phyloP scores from a whole-genome alignment of 305 asterid species.

The Plantago coronopus region DNA sequence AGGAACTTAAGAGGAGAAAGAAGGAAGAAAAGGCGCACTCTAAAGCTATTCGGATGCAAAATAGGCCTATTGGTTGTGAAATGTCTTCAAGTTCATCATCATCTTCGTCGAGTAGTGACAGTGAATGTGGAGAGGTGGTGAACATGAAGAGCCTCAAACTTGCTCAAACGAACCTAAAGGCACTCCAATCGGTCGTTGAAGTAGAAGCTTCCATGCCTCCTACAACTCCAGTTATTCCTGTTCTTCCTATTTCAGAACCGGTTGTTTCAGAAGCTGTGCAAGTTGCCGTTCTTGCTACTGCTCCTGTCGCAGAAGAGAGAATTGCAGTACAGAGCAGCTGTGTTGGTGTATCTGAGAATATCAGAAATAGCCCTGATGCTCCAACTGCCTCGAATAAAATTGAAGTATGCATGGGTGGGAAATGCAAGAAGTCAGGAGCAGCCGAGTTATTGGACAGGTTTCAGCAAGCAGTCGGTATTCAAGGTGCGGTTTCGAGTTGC shows the following conservation, averaged over 20 bases:
- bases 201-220: constrained; percentile 17
- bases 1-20: constrained; percentile 37
- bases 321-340: constrained; percentile 3
- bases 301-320: constrained; percentile 2
- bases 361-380: not conserved
- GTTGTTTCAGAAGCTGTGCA: not conserved
- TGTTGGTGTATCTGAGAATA: not conserved
- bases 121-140: constrained; percentile 48
- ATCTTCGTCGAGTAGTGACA: constrained; percentile 60
- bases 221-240: constrained; percentile 14
- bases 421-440: constrained; percentile 82
- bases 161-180: constrained; percentile 1
- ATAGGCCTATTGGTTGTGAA: constrained; percentile 15
- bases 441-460: constrained; percentile 50
- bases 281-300: constrained; percentile 4
- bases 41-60: constrained; percentile 27
- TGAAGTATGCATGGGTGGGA: constrained; percentile 88
- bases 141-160: constrained; percentile 34
- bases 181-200: constrained; percentile 18
- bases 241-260: not conserved
- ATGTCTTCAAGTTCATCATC: constrained; percentile 49
- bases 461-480: constrained; percentile 46
- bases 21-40: constrained; percentile 48
- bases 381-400: constrained; percentile 36
- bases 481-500: constrained; percentile 71